A percentile compares a stretch with the other conserved stretches of the same genome.
Evolutionary conservation across 495 filamentous ascomycete genomes (phyloP).

Genomic region (Lepraria neglecta): DNA sequence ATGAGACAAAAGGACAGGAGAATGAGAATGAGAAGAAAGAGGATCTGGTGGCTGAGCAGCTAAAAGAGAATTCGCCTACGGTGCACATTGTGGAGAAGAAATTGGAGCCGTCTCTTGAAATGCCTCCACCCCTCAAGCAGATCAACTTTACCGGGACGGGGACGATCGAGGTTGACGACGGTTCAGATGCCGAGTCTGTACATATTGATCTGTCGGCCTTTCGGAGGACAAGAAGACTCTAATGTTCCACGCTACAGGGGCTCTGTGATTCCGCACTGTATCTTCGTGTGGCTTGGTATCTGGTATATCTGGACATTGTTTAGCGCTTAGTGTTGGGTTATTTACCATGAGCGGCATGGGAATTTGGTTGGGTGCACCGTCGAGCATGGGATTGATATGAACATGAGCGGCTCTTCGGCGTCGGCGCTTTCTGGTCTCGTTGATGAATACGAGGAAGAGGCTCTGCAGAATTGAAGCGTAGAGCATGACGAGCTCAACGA

Average conservation of each 20-base stretch:
- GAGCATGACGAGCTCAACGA: background rate
- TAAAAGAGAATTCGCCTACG: background rate
- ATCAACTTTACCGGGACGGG: conserved; percentile 19
- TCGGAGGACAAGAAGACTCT: conserved; percentile 25
- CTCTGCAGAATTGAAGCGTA: background rate
- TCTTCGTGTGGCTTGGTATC: conserved; percentile 9
- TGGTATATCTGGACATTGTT: conserved; percentile 17
- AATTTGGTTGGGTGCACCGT: background rate
- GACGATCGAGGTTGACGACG: conserved; percentile 28
- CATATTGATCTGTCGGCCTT: conserved; percentile 28
- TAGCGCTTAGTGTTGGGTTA: conserved; percentile 1
- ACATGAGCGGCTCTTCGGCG: background rate
- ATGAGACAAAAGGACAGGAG: conserved; percentile 21
- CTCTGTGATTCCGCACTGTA: background rate
- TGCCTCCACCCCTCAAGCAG: conserved; percentile 18
- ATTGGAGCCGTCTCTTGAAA: conserved; percentile 1
- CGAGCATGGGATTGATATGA: background rate
- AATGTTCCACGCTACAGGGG: background rate
- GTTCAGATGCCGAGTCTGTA: conserved; percentile 25
- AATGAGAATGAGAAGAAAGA: conserved; percentile 24
- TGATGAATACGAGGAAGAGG: conserved; percentile 2
- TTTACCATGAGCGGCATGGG: background rate
- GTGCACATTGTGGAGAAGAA: background rate
- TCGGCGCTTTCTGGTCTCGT: background rate
- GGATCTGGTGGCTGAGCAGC: conserved; percentile 11